Evolutionary conservation across 345 rosid genomes (phyloP).

Genomic region (Cardamine occulta): DNA sequence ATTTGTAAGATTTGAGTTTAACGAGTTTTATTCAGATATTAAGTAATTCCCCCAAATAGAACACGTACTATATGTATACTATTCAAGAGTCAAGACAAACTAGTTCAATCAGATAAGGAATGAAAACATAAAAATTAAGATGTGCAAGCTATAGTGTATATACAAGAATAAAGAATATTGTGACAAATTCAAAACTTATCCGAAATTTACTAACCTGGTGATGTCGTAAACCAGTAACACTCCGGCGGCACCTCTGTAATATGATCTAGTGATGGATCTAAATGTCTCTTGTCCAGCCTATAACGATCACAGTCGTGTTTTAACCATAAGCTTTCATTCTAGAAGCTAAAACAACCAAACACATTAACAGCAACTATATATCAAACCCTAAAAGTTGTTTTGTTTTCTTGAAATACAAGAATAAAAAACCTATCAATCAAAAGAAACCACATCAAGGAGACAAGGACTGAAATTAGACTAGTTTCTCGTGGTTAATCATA

Average conservation of each 20-base stretch:
- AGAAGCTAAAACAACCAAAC: constrained; percentile 4
- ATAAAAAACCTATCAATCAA: not conserved
- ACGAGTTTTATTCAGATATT: too few relatives aligned
- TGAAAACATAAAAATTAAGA: not conserved
- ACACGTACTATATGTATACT: too few relatives aligned
- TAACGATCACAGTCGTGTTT: constrained; percentile 6
- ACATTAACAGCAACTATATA: not conserved
- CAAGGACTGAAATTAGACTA: too few relatives aligned
- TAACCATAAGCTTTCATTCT: not conserved
- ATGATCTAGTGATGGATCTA: constrained; percentile 90
- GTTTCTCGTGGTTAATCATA: not conserved
- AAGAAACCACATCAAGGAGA: constrained; percentile 11
- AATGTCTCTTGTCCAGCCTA: constrained; percentile 97
- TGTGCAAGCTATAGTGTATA: not conserved
- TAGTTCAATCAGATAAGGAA: too few relatives aligned
- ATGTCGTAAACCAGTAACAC: constrained; percentile 90
- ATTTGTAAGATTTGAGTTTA: too few relatives aligned
- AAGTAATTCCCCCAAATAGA: too few relatives aligned
- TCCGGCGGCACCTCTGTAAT: constrained; percentile 93
- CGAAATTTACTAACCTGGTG: constrained; percentile 61
- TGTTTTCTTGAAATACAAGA: not conserved
- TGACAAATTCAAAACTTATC: not conserved
- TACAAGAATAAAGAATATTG: not conserved
- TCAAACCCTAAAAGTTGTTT: not conserved
- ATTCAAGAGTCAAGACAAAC: too few relatives aligned